phyloP scores from a whole-genome alignment of 2,329 filamentous ascomycete genomes.

The Curvularia sp. region DNA sequence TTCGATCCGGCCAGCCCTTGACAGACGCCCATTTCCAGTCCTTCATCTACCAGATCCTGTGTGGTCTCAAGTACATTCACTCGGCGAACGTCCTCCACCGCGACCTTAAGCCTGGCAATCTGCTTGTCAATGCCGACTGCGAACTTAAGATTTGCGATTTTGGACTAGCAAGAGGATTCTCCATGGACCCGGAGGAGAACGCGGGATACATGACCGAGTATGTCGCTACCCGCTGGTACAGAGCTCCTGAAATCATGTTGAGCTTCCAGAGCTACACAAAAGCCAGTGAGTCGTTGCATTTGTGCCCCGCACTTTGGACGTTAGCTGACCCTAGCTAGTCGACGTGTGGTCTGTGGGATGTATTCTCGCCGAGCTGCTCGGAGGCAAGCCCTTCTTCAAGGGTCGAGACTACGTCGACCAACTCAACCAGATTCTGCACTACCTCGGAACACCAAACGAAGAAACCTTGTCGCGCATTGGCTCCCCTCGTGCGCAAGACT shows the following conservation, averaged over 20 bases:
- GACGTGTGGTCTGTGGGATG: conserved; percentile 99
- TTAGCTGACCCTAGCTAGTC: conserved; percentile 63
- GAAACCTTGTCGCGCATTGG: conserved; percentile 93
- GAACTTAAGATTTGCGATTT: conserved; percentile 99
- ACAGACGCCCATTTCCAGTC: conserved; percentile 99
- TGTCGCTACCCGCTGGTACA: conserved; percentile 97
- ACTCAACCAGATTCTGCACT: conserved; percentile 98
- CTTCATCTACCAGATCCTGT: conserved; percentile 99
- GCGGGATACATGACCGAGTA: conserved; percentile 99
- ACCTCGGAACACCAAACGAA: conserved; percentile 94
- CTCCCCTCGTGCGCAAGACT: conserved; percentile 94
- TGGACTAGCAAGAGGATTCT: conserved; percentile 94
- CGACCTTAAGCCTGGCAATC: conserved; percentile 94
- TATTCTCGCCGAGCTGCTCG: conserved; percentile 93
- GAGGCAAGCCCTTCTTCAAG: conserved; percentile 98
- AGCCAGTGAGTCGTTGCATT: conserved; percentile 68
- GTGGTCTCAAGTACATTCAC: conserved; percentile 98
- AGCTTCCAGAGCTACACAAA: conserved; percentile 99
- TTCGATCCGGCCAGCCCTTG: conserved; percentile 93
- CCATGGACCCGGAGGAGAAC: conserved; percentile 95
- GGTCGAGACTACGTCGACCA: conserved; percentile 99
- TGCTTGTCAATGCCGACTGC: conserved; percentile 98
- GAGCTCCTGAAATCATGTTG: conserved; percentile 98
- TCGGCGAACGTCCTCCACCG: conserved; percentile 97
- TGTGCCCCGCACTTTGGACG: conserved; percentile 13